These are phyloP conservation scores for Chlorella sp. DNA, from an alignment of 139 green algal species.

Conservation along the genomic window DNA sequence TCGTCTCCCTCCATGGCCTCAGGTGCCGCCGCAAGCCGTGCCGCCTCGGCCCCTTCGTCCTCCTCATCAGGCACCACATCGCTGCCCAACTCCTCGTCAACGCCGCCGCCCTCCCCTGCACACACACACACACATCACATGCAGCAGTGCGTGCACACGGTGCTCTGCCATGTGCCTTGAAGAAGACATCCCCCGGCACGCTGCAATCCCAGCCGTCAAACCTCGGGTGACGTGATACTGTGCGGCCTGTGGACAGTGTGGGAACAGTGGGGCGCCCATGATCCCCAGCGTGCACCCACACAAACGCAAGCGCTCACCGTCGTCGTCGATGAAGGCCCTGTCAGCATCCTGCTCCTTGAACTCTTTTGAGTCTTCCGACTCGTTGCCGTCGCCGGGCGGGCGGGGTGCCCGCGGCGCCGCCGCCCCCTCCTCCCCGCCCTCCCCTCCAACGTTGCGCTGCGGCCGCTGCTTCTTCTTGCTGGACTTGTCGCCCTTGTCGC, in stretches of 20 bases:
- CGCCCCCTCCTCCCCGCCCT: neutral
- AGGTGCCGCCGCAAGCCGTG: neutral
- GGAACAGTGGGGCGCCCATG: too few relatives aligned
- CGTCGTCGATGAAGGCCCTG: slow-evolving; percentile 14
- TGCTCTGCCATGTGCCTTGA: neutral
- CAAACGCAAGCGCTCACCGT: slow-evolving; percentile 2
- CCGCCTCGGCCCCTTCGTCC: slow-evolving; percentile 2
- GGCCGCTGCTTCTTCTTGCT: too few relatives aligned
- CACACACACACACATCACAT: neutral
- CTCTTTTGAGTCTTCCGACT: slow-evolving; percentile 8
- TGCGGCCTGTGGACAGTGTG: too few relatives aligned
- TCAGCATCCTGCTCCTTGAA: slow-evolving; percentile 1
- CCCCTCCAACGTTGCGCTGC: neutral
- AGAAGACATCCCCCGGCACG: neutral
- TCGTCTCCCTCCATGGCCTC: slow-evolving; percentile 1
- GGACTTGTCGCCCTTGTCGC: neutral
- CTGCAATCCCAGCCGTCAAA: neutral
- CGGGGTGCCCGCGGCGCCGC: neutral
- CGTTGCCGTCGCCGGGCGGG: too few relatives aligned
- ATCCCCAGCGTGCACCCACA: too few relatives aligned
- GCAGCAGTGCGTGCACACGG: neutral
- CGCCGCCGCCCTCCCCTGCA: neutral
- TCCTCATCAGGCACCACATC: slow-evolving; percentile 18
- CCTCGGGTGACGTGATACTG: neutral
- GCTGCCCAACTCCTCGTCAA: slow-evolving; percentile 7